Conservation (phyloP, 495 filamentous ascomycete genomes). For the Cryomyces antarcticus region DNA sequence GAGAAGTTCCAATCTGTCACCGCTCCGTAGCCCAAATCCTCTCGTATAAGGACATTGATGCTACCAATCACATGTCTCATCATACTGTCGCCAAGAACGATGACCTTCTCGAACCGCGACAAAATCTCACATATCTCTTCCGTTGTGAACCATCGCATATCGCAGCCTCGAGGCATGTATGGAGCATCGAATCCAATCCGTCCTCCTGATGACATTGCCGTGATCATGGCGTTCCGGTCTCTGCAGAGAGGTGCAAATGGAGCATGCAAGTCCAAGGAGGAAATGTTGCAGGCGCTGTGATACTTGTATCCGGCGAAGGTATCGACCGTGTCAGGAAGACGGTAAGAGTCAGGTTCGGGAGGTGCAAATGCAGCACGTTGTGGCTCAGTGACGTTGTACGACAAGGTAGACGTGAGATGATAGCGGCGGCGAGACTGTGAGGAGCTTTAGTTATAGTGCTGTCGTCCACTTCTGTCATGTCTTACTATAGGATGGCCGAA, state of each 20-base stretch:
- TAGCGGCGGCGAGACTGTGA: neutral
- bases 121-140: conserved; percentile 29
- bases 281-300: conserved; percentile 25
- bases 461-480: too few relatives aligned
- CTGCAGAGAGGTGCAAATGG: conserved; percentile 24
- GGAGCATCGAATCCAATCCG: conserved; percentile 28
- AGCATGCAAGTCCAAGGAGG: conserved; percentile 28
- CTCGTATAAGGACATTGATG: conserved; percentile 28
- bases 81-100: conserved; percentile 32
- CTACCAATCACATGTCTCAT: conserved; percentile 31
- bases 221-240: conserved; percentile 21
- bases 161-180: conserved; percentile 28
- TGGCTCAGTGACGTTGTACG: conserved; percentile 6
- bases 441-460: neutral
- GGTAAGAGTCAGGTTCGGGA: conserved; percentile 17
- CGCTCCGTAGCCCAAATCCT: conserved; percentile 31
- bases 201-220: conserved; percentile 30
- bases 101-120: conserved; percentile 26
- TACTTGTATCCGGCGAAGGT: conserved; percentile 22
- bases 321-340: conserved; percentile 18
- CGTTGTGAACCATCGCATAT: conserved; percentile 31
- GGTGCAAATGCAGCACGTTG: conserved; percentile 20
- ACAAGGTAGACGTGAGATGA: neutral
- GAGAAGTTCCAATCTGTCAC: conserved; percentile 34
- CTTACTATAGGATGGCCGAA: too few relatives aligned